Evolutionary conservation across 2,329 filamentous ascomycete species (phyloP), one percentile per base, ranked within the genome.

Genomic region (Akanthomyces muscarius): DNA sequence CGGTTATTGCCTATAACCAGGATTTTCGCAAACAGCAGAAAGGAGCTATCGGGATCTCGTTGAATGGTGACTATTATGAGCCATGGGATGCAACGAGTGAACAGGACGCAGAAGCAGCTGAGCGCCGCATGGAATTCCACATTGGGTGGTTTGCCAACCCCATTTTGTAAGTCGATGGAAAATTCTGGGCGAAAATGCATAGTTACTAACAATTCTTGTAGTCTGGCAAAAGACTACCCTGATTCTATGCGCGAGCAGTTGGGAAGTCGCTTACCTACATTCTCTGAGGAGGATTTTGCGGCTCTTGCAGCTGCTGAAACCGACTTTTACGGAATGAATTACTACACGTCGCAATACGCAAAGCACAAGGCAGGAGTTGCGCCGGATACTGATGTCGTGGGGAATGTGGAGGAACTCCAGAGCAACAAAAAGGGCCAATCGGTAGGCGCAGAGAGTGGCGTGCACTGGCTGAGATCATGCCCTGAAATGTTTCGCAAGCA

Each of bases 291-390:
- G 0, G 75, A 77, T 4, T 65, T 71, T 33, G 54, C 62, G 6
- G 58, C 74, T 0, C 66, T 76, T 0, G 55, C 64, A 0, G 65
- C 66, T 4, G 68, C 69, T 0, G 68, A 70, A 8, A 69, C 67
- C 4, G 71, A 73, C 57, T 78, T 77, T 58, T 78, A 77, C 63
- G 75, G 75, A 50, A 77, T 77, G 74, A 77, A 78, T 66, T 74
- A 73, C 63, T 78, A 78, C 70, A 76, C 76, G 0, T 72, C 73
- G 0, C 73, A 75, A 61, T 77, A 71, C 60, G 73, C 73, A 1
- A 69, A 68, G 2, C 72, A 75, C 57, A 64, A 68, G 2, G 50
- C 66, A 4, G 61, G 44, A 5, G 66, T 67, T 1, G 66, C 74
- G 1, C 61, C 68, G 0, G 68, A 64, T 5, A 71, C 70, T 1